Conservation (phyloP, 306 rosid genomes). For the Inga oerstediana region DNA sequence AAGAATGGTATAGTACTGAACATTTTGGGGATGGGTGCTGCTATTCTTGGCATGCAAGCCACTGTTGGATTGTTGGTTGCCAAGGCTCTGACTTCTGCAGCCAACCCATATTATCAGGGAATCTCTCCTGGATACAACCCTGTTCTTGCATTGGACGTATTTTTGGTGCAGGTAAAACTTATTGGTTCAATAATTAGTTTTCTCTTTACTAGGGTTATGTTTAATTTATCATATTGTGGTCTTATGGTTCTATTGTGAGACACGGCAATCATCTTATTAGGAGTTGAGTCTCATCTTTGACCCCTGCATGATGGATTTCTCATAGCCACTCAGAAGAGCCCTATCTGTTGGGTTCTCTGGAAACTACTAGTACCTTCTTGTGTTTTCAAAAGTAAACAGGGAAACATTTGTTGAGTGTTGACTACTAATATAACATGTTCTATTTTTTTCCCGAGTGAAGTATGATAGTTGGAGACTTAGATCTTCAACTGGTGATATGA, state of each 20-base stretch:
- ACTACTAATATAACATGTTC: not conserved
- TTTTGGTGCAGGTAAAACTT: conserved; percentile 86
- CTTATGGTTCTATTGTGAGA: not conserved
- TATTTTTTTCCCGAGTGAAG: not conserved
- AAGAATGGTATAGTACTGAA: conserved; percentile 81
- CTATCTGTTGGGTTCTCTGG: conserved; percentile 22
- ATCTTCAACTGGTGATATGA: not conserved
- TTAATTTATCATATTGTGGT: conserved; percentile 3
- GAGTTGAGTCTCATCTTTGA: conserved; percentile 3
- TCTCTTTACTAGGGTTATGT: not conserved
- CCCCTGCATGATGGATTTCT: not conserved
- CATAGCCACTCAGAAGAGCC: not conserved
- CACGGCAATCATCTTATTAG: not conserved
- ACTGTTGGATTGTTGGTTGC: conserved; percentile 94
- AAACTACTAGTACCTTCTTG: not conserved
- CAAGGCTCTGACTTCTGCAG: conserved; percentile 91
- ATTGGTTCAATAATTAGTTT: not conserved
- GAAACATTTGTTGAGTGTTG: not conserved
- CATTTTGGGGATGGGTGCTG: conserved; percentile 94
- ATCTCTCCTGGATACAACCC: conserved; percentile 87
- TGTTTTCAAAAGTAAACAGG: not conserved
- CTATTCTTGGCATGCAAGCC: conserved; percentile 98
- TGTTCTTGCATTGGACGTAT: conserved; percentile 95
- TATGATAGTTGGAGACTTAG: not conserved
- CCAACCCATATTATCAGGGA: conserved; percentile 89